These are phyloP conservation scores for Ophiocordyceps camponoti-rufipedis DNA, from an alignment of 2,329 filamentous ascomycete species.

Conservation along the genomic window DNA sequence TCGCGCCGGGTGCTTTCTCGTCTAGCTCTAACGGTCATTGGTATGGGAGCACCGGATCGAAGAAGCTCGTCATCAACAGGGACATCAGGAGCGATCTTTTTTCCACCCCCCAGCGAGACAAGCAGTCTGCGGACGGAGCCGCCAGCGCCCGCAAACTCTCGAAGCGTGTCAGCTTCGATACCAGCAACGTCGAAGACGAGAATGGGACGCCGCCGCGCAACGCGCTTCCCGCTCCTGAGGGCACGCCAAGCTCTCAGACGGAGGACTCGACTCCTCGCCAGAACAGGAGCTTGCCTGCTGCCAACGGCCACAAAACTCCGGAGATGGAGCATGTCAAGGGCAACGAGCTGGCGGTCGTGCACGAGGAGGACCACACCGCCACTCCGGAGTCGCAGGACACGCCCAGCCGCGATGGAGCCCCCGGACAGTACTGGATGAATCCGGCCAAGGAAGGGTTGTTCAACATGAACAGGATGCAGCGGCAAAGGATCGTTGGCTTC, in stretches of 20 bases:
- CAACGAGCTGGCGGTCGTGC: constrained; percentile 62
- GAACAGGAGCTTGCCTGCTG: constrained; percentile 27
- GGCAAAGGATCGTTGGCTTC: constrained; percentile 56
- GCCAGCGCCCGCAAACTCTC: constrained; percentile 38
- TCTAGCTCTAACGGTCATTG: constrained; percentile 44
- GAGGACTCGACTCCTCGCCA: constrained; percentile 25
- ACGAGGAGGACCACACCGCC: constrained; percentile 40
- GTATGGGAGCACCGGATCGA: constrained; percentile 53
- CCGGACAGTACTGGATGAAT: constrained; percentile 75
- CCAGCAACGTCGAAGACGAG: constrained; percentile 26
- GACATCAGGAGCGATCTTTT: constrained; percentile 60
- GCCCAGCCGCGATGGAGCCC: constrained; percentile 24
- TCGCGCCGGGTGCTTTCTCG: constrained; percentile 73
- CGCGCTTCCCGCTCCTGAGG: constrained; percentile 16
- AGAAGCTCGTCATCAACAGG: constrained; percentile 85
- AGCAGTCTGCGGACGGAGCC: constrained; percentile 18
- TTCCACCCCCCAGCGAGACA: constrained; percentile 38
- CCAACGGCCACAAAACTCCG: constrained; percentile 20
- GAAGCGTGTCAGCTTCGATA: constrained; percentile 88
- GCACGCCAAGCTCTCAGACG: constrained; percentile 10
- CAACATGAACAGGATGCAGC: constrained; percentile 63
- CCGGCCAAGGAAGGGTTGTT: constrained; percentile 59
- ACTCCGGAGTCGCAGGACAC: constrained; percentile 9
- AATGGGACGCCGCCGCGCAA: constrained; percentile 15
- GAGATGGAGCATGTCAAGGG: constrained; percentile 58